These are phyloP conservation scores for Powellomyces hirtus DNA, from an alignment of 192 early-diverging fungal genomes.

Conservation along the genomic window DNA sequence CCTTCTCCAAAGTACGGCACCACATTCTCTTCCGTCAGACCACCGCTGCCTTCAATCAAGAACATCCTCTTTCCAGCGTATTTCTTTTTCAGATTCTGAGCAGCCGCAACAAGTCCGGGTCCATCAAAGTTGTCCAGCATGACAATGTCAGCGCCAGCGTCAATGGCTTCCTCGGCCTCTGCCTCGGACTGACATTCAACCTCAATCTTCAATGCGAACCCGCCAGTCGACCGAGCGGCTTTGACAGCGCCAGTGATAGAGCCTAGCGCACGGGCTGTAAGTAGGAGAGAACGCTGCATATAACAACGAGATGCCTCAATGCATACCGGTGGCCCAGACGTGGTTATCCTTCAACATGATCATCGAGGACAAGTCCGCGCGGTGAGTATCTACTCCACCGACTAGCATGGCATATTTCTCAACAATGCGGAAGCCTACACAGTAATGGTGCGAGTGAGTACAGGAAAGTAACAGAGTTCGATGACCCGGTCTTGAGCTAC, in stretches of 20 bases:
- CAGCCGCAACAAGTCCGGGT: conserved; percentile 61
- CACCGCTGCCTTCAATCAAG: conserved; percentile 93
- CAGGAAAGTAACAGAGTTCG: too few species aligned
- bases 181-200: conserved; percentile 91
- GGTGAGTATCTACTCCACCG: conserved; percentile 95
- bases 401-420: conserved; percentile 98
- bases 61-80: conserved; percentile 61
- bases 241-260: conserved; percentile 90
- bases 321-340: conserved; percentile 69
- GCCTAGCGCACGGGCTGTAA: conserved; percentile 39
- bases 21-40: conserved; percentile 86
- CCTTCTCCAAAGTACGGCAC: conserved; percentile 74
- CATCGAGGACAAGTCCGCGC: conserved; percentile 95
- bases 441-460: neutral
- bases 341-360: conserved; percentile 99
- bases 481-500: too few species aligned
- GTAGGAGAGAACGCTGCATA: neutral
- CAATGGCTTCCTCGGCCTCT: conserved; percentile 94
- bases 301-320: neutral
- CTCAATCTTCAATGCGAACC: conserved; percentile 94
- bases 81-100: conserved; percentile 71
- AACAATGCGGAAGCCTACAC: conserved; percentile 85
- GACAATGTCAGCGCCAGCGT: conserved; percentile 92
- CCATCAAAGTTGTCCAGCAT: conserved; percentile 96
- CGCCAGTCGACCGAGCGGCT: conserved; percentile 75